phyloP scores from a whole-genome alignment of 495 filamentous ascomycete species.

The Aeminium ludgeri region DNA sequence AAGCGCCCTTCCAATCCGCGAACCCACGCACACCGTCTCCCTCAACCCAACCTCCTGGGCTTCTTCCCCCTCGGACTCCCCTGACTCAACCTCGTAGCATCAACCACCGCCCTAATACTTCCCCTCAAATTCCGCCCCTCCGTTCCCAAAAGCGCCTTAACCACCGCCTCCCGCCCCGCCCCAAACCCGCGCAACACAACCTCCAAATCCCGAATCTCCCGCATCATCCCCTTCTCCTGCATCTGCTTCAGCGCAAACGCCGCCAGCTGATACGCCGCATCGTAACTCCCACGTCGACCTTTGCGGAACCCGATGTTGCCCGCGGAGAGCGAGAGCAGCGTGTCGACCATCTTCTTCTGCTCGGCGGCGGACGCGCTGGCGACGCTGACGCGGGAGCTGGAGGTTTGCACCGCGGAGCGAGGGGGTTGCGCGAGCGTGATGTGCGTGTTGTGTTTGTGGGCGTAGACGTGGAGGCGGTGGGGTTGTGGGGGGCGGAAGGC shows the following conservation, averaged over 20 bases:
- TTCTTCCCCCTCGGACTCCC: slow-evolving; percentile 77
- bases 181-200: slow-evolving; percentile 72
- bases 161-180: slow-evolving; percentile 66
- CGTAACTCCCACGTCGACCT: slow-evolving; percentile 56
- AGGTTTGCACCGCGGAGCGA: slow-evolving; percentile 23
- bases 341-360: slow-evolving; percentile 25
- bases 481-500: slow-evolving; percentile 25
- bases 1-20: too few relatives aligned
- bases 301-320: slow-evolving; percentile 84
- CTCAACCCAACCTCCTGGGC: slow-evolving; percentile 61
- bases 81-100: slow-evolving; percentile 81
- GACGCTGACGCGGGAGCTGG: neutral
- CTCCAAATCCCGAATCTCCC: slow-evolving; percentile 49
- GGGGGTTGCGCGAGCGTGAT: slow-evolving; percentile 73
- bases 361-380: slow-evolving; percentile 4
- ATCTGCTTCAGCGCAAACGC: slow-evolving; percentile 62
- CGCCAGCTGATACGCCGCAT: slow-evolving; percentile 83
- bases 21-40: neutral
- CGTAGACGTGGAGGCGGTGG: slow-evolving; percentile 75
- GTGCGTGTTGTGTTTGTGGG: slow-evolving; percentile 82
- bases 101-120: slow-evolving; percentile 57
- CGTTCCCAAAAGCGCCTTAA: slow-evolving; percentile 69
- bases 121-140: slow-evolving; percentile 60
- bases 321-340: slow-evolving; percentile 55
- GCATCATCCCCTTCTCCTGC: slow-evolving; percentile 49